Percentiles rank a stretch among this genome's conserved stretches.
Evolutionary conservation across 768 basidiomycete genomes (phyloP).

Genomic region (Cystofilobasidium macerans): DNA sequence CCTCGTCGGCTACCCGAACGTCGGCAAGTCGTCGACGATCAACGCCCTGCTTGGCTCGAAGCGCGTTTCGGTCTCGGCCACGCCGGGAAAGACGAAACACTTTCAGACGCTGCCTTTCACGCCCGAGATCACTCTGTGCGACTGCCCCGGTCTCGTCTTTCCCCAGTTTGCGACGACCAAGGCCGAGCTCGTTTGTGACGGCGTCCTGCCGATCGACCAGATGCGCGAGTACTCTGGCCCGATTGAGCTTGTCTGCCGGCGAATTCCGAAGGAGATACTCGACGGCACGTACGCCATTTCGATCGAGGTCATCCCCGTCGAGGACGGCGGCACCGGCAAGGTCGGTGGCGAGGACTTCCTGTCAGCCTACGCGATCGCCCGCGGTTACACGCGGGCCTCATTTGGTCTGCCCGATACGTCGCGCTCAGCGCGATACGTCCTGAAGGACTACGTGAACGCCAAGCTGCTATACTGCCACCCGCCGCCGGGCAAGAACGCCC

Average conservation of each 20-base stretch:
- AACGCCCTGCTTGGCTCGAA: conserved; percentile 92
- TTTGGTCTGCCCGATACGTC: conserved; percentile 98
- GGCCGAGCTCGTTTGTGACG: conserved; percentile 90
- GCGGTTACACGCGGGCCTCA: conserved; percentile 83
- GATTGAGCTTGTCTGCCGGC: conserved; percentile 58
- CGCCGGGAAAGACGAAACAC: conserved; percentile 97
- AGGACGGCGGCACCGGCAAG: conserved; percentile 74
- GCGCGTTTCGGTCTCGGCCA: conserved; percentile 95
- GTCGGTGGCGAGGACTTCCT: conserved; percentile 68
- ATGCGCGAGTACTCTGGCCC: conserved; percentile 88
- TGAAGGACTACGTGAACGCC: conserved; percentile 96
- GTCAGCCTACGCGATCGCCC: conserved; percentile 79
- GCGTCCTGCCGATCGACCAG: conserved; percentile 94
- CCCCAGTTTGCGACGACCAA: conserved; percentile 96
- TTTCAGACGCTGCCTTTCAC: conserved; percentile 98
- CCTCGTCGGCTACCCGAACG: conserved; percentile 95
- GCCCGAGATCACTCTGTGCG: conserved; percentile 72
- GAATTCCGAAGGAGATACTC: conserved; percentile 71
- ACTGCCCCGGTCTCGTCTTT: conserved; percentile 96
- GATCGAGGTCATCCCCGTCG: conserved; percentile 52
- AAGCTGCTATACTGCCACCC: conserved; percentile 83
- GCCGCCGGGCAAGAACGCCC: conserved; percentile 51
- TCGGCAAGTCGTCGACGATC: conserved; percentile 95
- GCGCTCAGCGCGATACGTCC: conserved; percentile 74
- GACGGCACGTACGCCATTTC: conserved; percentile 79